Percentiles rank a stretch among this genome's conserved stretches.
Conservation (phyloP, 805 yeast genomes). For the Metschnikowia aberdeeniae region DNA sequence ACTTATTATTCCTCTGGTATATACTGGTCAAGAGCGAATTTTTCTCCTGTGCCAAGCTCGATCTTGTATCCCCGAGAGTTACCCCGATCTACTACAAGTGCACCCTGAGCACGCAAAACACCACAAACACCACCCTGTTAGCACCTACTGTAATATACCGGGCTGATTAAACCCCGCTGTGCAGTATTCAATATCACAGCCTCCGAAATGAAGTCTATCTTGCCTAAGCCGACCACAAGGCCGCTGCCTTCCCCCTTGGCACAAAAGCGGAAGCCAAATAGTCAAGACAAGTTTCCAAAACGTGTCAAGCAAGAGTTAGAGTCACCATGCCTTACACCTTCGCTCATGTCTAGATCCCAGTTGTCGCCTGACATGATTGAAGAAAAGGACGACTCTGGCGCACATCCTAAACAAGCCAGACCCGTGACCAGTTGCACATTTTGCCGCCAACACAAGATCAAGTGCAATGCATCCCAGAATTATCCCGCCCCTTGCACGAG, state of each 20-base stretch:
- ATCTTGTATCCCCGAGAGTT: neutral
- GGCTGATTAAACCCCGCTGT: slow-evolving; percentile 11
- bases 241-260: slow-evolving; percentile 14
- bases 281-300: slow-evolving; percentile 10
- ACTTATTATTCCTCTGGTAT: neutral
- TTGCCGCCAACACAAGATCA: slow-evolving; percentile 91
- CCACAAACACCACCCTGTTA: no score
- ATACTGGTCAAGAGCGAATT: neutral
- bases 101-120: neutral
- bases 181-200: slow-evolving; percentile 30
- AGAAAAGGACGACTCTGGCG: neutral
- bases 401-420: slow-evolving; percentile 38
- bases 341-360: slow-evolving; percentile 5
- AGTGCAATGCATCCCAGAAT: slow-evolving; percentile 83
- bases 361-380: slow-evolving; percentile 1
- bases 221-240: slow-evolving; percentile 36
- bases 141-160: no score
- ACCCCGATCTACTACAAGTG: neutral
- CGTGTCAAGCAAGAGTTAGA: slow-evolving; percentile 10
- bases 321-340: slow-evolving; percentile 5
- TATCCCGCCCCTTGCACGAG: slow-evolving; percentile 80
- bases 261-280: slow-evolving; percentile 18
- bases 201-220: slow-evolving; percentile 31
- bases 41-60: neutral
- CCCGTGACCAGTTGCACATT: slow-evolving; percentile 93